Percentiles rank a stretch among this genome's conserved stretches.
Conservation (phyloP, 192 early-diverging fungal species). For the Cetraspora pellucida region DNA sequence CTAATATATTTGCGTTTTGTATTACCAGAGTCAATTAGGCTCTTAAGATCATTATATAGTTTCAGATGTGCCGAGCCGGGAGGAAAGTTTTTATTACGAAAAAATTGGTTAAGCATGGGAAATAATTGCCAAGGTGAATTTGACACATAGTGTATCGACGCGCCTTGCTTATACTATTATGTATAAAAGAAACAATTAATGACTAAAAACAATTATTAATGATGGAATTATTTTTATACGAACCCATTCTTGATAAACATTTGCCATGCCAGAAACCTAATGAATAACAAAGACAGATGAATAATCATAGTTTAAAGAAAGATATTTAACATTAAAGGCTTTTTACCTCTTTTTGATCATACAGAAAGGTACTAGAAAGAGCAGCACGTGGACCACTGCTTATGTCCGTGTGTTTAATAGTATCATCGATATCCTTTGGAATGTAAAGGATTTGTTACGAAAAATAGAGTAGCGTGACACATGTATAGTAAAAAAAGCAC, state of each 20-base stretch:
- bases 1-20: constrained; percentile 59
- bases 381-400: constrained; percentile 66
- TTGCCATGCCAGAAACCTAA: constrained; percentile 71
- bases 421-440: constrained; percentile 79
- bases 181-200: constrained; percentile 26
- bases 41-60: constrained; percentile 62
- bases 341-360: background rate
- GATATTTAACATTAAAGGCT: background rate
- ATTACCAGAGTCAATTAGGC: constrained; percentile 55
- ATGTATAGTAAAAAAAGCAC: background rate
- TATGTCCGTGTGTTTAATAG: constrained; percentile 85
- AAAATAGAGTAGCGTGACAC: background rate
- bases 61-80: constrained; percentile 71
- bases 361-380: constrained; percentile 59
- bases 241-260: constrained; percentile 62
- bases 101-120: constrained; percentile 66
- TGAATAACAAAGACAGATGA: too few relatives aligned
- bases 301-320: background rate
- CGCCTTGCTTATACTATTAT: constrained; percentile 58
- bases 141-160: constrained; percentile 83
- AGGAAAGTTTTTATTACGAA: constrained; percentile 69
- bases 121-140: constrained; percentile 85
- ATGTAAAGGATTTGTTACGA: background rate
- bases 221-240: constrained; percentile 2
- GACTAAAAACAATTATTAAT: background rate